Percentiles rank a stretch among this genome's conserved stretches.
phyloP scores from a whole-genome alignment of 2,329 filamentous ascomycete genomes.

The Colletotrichum higginsianum region DNA sequence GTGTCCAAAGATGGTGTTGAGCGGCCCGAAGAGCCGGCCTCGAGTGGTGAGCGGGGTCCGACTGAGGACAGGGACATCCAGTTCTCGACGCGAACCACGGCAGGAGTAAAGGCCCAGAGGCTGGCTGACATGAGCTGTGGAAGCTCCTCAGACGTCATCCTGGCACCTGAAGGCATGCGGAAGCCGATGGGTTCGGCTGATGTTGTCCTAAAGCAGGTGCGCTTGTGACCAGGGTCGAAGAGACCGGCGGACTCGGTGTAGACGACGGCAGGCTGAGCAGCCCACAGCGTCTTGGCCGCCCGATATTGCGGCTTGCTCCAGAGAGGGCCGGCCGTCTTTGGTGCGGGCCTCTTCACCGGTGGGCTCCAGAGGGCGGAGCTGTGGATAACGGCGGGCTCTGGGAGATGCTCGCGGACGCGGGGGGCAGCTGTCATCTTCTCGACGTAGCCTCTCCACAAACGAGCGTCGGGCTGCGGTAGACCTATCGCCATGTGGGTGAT shows the following conservation, averaged over 20 bases:
- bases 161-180: constrained; percentile 37
- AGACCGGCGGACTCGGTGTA: constrained; percentile 42
- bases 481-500: constrained; percentile 43
- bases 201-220: constrained; percentile 43
- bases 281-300: constrained; percentile 40
- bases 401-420: constrained; percentile 49
- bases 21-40: constrained; percentile 20
- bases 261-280: constrained; percentile 11
- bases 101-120: constrained; percentile 50
- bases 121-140: constrained; percentile 51
- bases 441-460: constrained; percentile 55
- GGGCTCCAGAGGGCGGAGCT: constrained; percentile 55
- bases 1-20: constrained; percentile 36
- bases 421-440: constrained; percentile 45
- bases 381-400: constrained; percentile 51
- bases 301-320: constrained; percentile 34
- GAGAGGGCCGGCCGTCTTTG: constrained; percentile 17
- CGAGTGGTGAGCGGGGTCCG: constrained; percentile 15
- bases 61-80: constrained; percentile 42
- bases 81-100: constrained; percentile 36
- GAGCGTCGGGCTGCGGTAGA: constrained; percentile 55
- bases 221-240: constrained; percentile 43
- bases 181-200: constrained; percentile 41
- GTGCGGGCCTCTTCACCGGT: background rate
- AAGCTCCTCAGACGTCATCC: constrained; percentile 49